phyloP scores from a whole-genome alignment of 2,329 filamentous ascomycete genomes.

The Colletotrichum brevisporum region DNA sequence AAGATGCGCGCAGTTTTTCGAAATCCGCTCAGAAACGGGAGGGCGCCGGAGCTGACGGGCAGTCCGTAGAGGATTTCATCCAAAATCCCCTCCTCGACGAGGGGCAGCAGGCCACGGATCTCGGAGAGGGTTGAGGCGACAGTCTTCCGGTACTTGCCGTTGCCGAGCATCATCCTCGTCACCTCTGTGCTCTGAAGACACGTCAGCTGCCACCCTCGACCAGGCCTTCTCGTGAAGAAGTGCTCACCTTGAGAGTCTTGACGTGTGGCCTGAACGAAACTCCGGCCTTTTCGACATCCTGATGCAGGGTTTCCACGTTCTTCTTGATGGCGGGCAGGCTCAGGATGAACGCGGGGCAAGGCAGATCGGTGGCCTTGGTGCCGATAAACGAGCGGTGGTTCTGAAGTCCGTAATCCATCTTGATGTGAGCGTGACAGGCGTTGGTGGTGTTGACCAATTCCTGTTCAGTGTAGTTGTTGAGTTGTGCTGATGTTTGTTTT shows the following conservation, averaged over 20 bases:
- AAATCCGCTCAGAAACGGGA: slow-evolving; percentile 49
- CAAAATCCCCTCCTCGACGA: slow-evolving; percentile 55
- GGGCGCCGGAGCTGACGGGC: slow-evolving; percentile 53
- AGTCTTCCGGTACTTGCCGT: slow-evolving; percentile 53
- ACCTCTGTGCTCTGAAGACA: slow-evolving; percentile 50
- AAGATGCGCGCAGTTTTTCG: slow-evolving; percentile 49
- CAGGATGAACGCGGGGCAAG: slow-evolving; percentile 56
- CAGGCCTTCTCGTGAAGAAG: rapidly evolving
- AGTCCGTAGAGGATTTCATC: slow-evolving; percentile 58
- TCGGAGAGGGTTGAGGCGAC: slow-evolving; percentile 58
- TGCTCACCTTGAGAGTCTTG: slow-evolving; percentile 59
- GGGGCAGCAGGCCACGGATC: slow-evolving; percentile 54
- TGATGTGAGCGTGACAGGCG: neutral
- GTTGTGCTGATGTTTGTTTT: neutral
- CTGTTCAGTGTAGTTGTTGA: neutral
- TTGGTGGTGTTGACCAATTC: neutral
- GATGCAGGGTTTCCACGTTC: slow-evolving; percentile 53
- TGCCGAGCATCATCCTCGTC: slow-evolving; percentile 57
- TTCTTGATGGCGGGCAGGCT: slow-evolving; percentile 53
- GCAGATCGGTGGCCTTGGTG: slow-evolving; percentile 50
- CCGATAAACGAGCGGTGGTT: slow-evolving; percentile 54
- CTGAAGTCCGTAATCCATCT: slow-evolving; percentile 49
- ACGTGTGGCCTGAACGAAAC: slow-evolving; percentile 59
- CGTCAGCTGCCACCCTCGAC: rapidly evolving
- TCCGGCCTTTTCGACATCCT: slow-evolving; percentile 54